These are phyloP conservation scores for Coprinopsis strossmayeri DNA, from an alignment of 768 basidiomycete genomes.

Conservation along the genomic window DNA sequence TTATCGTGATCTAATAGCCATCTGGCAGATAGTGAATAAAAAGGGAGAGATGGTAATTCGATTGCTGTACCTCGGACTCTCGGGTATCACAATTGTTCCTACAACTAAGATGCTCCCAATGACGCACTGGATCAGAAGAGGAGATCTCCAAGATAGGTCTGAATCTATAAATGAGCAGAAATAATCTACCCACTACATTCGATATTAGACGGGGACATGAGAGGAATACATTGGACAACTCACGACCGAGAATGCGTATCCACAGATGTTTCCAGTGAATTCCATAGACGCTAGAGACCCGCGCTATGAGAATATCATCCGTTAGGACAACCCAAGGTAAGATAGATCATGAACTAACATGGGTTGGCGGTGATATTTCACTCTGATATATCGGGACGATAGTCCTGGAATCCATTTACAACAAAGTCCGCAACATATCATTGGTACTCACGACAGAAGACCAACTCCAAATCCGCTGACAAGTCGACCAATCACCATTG, in stretches of 20 bases:
- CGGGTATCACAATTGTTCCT: conserved; percentile 81
- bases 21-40: conserved; percentile 4
- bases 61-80: conserved; percentile 73
- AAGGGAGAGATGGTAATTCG: conserved; percentile 22
- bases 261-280: conserved; percentile 88
- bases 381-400: conserved; percentile 94
- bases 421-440: background rate
- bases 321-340: no score
- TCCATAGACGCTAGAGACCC: conserved; percentile 93
- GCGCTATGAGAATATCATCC: no score
- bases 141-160: conserved; percentile 87
- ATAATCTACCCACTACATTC: conserved; percentile 82
- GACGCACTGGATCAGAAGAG: conserved; percentile 81
- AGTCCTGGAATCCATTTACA: conserved; percentile 42
- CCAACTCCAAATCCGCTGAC: conserved; percentile 89
- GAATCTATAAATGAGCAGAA: conserved; percentile 85
- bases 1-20: conserved; percentile 88
- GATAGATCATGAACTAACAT: conserved; percentile 42
- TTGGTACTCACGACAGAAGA: conserved; percentile 76
- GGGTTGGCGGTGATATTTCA: conserved; percentile 90
- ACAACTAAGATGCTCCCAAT: conserved; percentile 76
- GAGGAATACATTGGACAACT: conserved; percentile 22
- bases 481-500: conserved; percentile 80
- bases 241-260: conserved; percentile 87
- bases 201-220: conserved; percentile 2